Percentiles rank a stretch among this genome's conserved stretches.
Conservation (phyloP, 495 filamentous ascomycete genomes). For the Poronia punctata region DNA sequence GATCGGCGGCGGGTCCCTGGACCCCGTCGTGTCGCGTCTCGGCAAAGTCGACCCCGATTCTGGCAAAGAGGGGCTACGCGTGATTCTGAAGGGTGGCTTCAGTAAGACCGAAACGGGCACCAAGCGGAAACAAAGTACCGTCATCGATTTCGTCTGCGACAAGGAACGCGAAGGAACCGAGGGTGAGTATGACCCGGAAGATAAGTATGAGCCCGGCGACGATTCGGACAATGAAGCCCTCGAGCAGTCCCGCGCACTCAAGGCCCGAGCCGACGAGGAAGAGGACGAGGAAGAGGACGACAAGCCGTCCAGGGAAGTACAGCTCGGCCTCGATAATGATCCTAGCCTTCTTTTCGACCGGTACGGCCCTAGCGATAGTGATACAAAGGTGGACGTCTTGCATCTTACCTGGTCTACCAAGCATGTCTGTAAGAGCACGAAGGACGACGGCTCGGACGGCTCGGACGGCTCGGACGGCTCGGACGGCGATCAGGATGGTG, state of each 20-base stretch:
- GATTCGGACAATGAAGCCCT: no score
- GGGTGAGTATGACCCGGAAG: constrained; percentile 45
- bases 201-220: constrained; percentile 30
- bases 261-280: constrained; percentile 15
- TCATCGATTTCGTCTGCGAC: constrained; percentile 84
- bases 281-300: constrained; percentile 25
- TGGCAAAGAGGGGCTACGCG: constrained; percentile 58
- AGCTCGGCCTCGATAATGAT: constrained; percentile 35
- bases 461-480: neutral
- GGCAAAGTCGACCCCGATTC: constrained; percentile 53
- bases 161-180: constrained; percentile 61
- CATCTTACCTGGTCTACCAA: constrained; percentile 78
- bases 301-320: constrained; percentile 36
- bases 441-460: constrained; percentile 36
- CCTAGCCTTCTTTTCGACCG: constrained; percentile 64
- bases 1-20: constrained; percentile 44
- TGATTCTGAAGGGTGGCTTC: constrained; percentile 63
- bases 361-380: constrained; percentile 50
- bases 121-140: constrained; percentile 54
- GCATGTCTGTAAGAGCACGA: constrained; percentile 65
- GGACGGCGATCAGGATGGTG: neutral
- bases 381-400: constrained; percentile 44
- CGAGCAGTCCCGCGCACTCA: no score
- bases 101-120: constrained; percentile 36
- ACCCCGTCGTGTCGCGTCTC: constrained; percentile 56